Evolutionary conservation across 192 early-diverging fungal species (phyloP), one percentile per base, ranked within the genome.

Genomic region (Spinellus fusiger): DNA sequence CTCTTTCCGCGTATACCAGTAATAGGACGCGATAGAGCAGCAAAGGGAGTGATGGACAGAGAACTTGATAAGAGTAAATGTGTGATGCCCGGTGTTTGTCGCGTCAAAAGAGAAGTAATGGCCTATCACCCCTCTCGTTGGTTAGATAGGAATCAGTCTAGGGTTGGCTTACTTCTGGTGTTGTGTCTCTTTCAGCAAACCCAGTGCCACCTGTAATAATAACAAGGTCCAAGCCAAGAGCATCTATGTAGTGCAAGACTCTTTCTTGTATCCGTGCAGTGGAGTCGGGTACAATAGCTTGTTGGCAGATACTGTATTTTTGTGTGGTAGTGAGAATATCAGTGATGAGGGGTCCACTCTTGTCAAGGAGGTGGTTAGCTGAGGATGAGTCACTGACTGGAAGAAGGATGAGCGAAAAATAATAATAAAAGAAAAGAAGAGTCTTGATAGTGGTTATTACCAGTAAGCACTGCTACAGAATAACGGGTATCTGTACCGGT

Each of bases 201-300:
- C 96, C 96, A 5, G 96, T 98, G n/a, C 96, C 96, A 4, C 95
- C 95, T 5, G 90, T 85, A 0, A 90, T 85, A 5, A 96, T 52
- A 12, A 96, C 69, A n/a, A 98, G 68, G 35, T 88, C 80, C 34
- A 87, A 59, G 18, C 74, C 49, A 0, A 73, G 54, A 1, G 62
- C 69, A 59, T 73, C 73, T 58, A 71, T 71, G 85, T 85, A 87
- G 15, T 62, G 35, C 12, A 58, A 68, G 33, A 88, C 70, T 3
- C 66, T 63, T 22, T 72, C 67, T 33, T 79, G 64, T 47, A 89
- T 89, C 28, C 61, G 49, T n/a, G 64, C 47, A 10, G 65, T 44
- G n/a, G 85, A 73, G 71, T 89, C 89, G 1, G 77, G 62, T 1
- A 86, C 77, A 56, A 75, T 59, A 6, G 32, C 52, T 16, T 38